Percentiles rank a stretch among this genome's conserved stretches.
Evolutionary conservation across 1,284 basidiomycete genomes (phyloP).

Genomic region (Caloboletus inedulis): DNA sequence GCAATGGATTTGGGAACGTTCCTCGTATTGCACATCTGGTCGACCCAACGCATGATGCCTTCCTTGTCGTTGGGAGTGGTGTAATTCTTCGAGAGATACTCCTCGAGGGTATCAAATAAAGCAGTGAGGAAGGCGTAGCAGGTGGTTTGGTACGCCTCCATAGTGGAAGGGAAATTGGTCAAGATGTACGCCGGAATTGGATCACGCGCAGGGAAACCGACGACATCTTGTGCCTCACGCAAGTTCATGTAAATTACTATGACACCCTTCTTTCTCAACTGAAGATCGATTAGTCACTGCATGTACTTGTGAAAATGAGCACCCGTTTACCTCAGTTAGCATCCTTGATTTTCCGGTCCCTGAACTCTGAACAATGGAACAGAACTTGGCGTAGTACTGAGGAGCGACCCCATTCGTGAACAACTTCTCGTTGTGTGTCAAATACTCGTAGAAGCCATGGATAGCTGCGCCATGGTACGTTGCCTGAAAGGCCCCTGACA

Average conservation of each 20-base stretch:
- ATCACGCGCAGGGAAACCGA: neutral
- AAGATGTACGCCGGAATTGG: conserved; percentile 10
- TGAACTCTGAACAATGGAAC: conserved; percentile 21
- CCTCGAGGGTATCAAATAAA: neutral
- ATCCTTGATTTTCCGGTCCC: conserved; percentile 23
- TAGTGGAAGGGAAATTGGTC: neutral
- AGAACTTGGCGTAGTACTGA: conserved; percentile 5
- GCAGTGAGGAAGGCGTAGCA: conserved; percentile 13
- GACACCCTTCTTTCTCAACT: neutral
- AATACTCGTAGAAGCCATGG: neutral
- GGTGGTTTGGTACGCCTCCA: neutral
- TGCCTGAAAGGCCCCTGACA: too few relatives aligned
- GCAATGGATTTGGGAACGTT: neutral
- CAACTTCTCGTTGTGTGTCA: neutral
- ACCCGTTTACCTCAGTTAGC: conserved; percentile 10
- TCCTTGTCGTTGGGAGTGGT: neutral
- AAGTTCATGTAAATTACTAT: neutral
- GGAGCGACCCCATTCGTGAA: neutral
- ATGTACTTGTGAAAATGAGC: neutral
- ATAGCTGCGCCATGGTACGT: neutral
- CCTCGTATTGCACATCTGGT: neutral
- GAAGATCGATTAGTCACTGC: neutral
- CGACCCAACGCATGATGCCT: neutral
- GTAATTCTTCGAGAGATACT: neutral
- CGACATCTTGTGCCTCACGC: neutral